Base-by-base conservation (phyloP, 2,329 filamentous ascomycete genomes). In the Exophiala aquamarina region DNA sequence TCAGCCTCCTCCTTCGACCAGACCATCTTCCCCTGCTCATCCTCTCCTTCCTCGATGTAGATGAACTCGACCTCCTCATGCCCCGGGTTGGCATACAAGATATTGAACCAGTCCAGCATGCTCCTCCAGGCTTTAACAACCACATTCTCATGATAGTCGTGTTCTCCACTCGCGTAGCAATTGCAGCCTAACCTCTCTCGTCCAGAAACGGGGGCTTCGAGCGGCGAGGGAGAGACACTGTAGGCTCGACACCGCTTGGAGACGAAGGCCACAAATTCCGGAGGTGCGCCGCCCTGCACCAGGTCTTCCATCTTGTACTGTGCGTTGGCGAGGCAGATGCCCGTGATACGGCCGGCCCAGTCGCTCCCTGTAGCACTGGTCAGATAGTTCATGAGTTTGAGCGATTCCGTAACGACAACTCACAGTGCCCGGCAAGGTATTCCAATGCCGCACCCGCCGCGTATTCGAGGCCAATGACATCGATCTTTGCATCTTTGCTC, bases 381-480 rank as follows among this genome's bases (percentile, higher is more conserved):
- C 31, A 15, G 43, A 21, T 44, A 11, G 26, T 38, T n/a, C 40
- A 36, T 40, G n/a, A n/a, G n/a, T 32, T 41, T 35, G 18, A 19
- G 32, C 23, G 18, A n/a, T 19, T 21, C 32, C 23, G 14, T 32
- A 21, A 18, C 17, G n/a, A 15, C 15, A 3, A 84, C 62, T 70
- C 75, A 64, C 71, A 72, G 8, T 78, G 62, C 3, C 74, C 56
- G 28, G 82, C 75, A 8, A 93, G 70, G 52, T 86, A 84, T 11
- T 68, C 60, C 20, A 84, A 66, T 0, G 82, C 70, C 2, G 74
- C 68, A 23, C 83, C 75, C 0, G 82, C 83, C 3, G 82, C 83
- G 44, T 86, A 81, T 2, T 85, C 82, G 13, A 93, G 70, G 1
- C 79, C 87, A 38, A 95, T 73, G 23, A 95, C 63, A 61, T 90